Percentiles rank a stretch among this genome's conserved stretches.
phyloP scores from a whole-genome alignment of 176 grass and related monocot species.

The Raddia distichophylla region DNA sequence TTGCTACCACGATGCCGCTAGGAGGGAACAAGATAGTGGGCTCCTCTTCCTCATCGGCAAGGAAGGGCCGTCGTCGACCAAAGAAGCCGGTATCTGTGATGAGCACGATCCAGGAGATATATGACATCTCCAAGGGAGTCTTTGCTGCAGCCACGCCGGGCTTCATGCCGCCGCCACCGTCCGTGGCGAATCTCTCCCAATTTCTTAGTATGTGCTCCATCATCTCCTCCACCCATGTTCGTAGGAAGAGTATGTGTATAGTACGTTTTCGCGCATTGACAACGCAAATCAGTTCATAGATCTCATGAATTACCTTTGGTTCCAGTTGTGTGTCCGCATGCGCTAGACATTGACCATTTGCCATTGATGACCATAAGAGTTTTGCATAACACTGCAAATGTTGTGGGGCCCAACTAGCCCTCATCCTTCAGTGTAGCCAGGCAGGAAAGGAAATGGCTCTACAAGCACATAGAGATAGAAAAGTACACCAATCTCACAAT shows the following conservation, averaged over 20 bases:
- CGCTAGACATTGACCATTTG: not conserved
- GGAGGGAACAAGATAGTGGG: slow-evolving; percentile 12
- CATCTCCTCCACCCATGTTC: slow-evolving; percentile 13
- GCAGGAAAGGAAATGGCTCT: not conserved
- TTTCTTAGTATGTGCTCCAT: slow-evolving; percentile 33
- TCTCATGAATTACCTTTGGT: not conserved
- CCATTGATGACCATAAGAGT: too few relatives aligned
- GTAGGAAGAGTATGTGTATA: too few relatives aligned
- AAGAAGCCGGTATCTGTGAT: not conserved
- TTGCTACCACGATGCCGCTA: not conserved
- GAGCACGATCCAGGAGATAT: slow-evolving; percentile 45
- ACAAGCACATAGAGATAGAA: not conserved
- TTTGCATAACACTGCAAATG: not conserved
- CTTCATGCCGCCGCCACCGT: slow-evolving; percentile 29
- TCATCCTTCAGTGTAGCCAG: not conserved
- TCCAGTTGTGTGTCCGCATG: not conserved
- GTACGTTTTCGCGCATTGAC: not conserved
- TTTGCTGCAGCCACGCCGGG: slow-evolving; percentile 39
- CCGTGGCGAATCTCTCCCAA: slow-evolving; percentile 37
- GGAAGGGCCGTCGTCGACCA: slow-evolving; percentile 24
- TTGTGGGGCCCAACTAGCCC: not conserved
- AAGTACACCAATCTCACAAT: not conserved
- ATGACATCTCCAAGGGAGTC: slow-evolving; percentile 50
- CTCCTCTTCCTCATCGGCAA: not conserved
- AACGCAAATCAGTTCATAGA: not conserved